phyloP scores from a whole-genome alignment of 2,329 filamentous ascomycete genomes.

The Colletotrichum sidae region DNA sequence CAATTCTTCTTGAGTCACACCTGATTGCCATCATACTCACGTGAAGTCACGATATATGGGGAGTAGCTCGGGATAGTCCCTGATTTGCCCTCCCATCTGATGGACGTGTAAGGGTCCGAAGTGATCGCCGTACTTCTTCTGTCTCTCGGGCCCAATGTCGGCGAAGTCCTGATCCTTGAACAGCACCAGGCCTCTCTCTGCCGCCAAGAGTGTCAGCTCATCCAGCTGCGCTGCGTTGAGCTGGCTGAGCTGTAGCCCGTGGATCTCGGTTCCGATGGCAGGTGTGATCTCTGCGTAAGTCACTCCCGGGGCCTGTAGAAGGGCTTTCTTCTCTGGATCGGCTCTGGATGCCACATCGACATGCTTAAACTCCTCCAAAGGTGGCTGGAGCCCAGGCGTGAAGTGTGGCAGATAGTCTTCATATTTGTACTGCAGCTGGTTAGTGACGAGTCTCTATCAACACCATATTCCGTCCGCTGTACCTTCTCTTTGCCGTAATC shows the following conservation, averaged over 20 bases:
- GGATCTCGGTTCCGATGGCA: conserved; percentile 54
- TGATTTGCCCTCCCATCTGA: conserved; percentile 11
- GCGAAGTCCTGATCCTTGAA: conserved; percentile 48
- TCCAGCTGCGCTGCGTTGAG: conserved; percentile 53
- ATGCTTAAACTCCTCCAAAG: conserved; percentile 72
- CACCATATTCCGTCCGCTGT: background rate
- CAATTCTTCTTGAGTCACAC: background rate
- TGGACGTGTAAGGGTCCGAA: conserved; percentile 4
- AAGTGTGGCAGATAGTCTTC: conserved; percentile 5
- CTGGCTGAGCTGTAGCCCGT: conserved; percentile 52
- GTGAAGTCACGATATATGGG: conserved; percentile 14
- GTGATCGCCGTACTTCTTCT: conserved; percentile 9
- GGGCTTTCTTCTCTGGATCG: conserved; percentile 68
- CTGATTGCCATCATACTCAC: background rate
- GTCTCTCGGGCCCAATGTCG: conserved; percentile 16
- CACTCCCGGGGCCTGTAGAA: conserved; percentile 52
- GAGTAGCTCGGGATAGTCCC: conserved; percentile 12
- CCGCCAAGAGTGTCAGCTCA: conserved; percentile 53
- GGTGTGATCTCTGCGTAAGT: conserved; percentile 11
- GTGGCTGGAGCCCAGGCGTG: conserved; percentile 45
- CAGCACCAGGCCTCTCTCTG: conserved; percentile 53
- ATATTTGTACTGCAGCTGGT: background rate
- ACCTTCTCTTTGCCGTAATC: background rate
- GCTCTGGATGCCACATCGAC: conserved; percentile 75
- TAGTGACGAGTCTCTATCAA: too few relatives aligned